These are phyloP conservation scores for Penicillium steckii DNA, from an alignment of 495 filamentous ascomycete genomes.

Conservation along the genomic window DNA sequence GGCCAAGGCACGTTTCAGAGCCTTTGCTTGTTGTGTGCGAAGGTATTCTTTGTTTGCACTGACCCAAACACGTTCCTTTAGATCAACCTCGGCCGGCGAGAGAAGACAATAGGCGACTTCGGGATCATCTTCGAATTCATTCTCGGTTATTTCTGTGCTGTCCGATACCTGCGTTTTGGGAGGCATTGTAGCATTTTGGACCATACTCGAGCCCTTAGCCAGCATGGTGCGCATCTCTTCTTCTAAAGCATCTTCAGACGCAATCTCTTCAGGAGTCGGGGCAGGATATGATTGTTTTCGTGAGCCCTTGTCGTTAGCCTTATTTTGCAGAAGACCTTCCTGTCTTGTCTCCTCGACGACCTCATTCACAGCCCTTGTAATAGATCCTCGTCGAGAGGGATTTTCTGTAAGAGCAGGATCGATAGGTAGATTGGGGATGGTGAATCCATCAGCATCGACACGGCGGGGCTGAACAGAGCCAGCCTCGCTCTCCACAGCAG, in stretches of 20 bases:
- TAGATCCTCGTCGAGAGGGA: conserved; percentile 20
- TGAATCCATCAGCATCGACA: conserved; percentile 48
- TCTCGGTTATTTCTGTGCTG: conserved; percentile 58
- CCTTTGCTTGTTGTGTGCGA: conserved; percentile 75
- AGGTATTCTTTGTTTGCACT: conserved; percentile 90
- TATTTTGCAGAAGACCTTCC: conserved; percentile 13
- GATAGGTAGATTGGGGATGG: conserved; percentile 47
- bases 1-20: conserved; percentile 60
- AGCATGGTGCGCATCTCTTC: conserved; percentile 42
- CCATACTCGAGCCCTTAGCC: conserved; percentile 38
- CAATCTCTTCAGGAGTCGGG: conserved; percentile 39
- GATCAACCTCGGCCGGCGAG: conserved; percentile 61
- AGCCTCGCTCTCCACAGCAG: conserved; percentile 15
- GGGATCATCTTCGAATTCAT: conserved; percentile 76
- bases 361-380: conserved; percentile 23
- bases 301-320: conserved; percentile 33
- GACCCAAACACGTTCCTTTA: conserved; percentile 92
- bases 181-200: conserved; percentile 23
- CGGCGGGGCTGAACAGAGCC: conserved; percentile 30
- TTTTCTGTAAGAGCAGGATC: conserved; percentile 39
- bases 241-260: conserved; percentile 45
- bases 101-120: conserved; percentile 80
- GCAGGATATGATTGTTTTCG: conserved; percentile 28
- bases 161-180: conserved; percentile 36
- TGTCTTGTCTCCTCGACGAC: conserved; percentile 22